These are phyloP conservation scores for Uronychia binucleata DNA, from an alignment of 73 alveolate genomes.

Conservation along the genomic window DNA sequence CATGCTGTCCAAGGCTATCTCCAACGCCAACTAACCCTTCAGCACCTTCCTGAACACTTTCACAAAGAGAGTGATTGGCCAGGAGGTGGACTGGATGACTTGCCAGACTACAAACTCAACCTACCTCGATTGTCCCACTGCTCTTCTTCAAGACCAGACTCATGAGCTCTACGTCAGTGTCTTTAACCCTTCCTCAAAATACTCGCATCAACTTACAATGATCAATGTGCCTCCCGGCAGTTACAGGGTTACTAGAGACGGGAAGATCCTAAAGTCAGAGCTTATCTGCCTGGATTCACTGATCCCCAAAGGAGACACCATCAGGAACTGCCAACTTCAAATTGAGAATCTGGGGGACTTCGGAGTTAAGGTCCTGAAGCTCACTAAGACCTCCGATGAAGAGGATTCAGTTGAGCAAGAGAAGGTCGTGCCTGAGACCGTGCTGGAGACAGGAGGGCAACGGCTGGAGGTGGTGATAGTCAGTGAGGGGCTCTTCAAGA, in stretches of 20 bases:
- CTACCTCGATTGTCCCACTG: not conserved
- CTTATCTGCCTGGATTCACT: not conserved
- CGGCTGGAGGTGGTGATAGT: not conserved
- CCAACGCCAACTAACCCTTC: not conserved
- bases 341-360: not conserved
- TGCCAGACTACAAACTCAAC: conserved; percentile 5
- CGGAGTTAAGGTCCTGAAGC: not conserved
- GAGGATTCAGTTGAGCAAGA: not conserved
- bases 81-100: not conserved
- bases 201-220: not conserved
- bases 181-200: not conserved
- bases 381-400: not conserved
- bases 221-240: not conserved
- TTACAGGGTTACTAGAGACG: not conserved
- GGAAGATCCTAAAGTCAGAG: not conserved
- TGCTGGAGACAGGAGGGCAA: not conserved
- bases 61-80: not conserved
- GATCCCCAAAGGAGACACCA: not conserved
- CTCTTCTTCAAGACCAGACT: not conserved
- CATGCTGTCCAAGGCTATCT: conserved; percentile 4
- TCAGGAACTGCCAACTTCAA: not conserved
- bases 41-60: not conserved
- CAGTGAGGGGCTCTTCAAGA: not conserved
- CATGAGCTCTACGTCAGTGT: not conserved
- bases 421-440: not conserved